Evolutionary conservation across 2,329 filamentous ascomycete species (phyloP).

Genomic region (Aureobasidium pullulans): DNA sequence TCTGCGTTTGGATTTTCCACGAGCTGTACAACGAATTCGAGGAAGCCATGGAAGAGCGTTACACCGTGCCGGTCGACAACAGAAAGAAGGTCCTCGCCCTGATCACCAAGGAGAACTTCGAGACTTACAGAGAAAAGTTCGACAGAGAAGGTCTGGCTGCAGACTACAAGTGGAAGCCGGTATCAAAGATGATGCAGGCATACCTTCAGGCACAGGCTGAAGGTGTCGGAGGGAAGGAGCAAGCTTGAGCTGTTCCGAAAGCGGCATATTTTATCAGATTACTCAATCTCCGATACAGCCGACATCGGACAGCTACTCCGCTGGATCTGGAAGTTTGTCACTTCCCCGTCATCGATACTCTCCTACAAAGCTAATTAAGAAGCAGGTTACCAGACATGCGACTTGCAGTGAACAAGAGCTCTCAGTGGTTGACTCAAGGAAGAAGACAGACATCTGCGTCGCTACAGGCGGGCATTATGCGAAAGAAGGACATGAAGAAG

Average conservation of each 20-base stretch:
- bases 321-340: not conserved
- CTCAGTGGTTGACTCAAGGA: too few species aligned
- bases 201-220: not conserved
- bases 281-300: not conserved
- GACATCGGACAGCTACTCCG: not conserved
- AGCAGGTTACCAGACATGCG: too few species aligned
- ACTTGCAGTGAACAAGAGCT: too few species aligned
- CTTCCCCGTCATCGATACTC: not conserved
- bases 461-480: too few species aligned
- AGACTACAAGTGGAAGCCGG: not conserved
- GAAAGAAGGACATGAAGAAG: too few species aligned
- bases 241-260: not conserved
- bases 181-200: not conserved
- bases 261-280: not conserved
- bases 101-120: not conserved
- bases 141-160: not conserved
- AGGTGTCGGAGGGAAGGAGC: not conserved
- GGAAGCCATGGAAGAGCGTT: too few species aligned
- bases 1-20: too few species aligned
- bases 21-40: too few species aligned
- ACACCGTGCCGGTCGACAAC: not conserved
- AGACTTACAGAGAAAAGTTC: not conserved
- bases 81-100: not conserved
- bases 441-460: too few species aligned
- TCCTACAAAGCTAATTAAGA: too few species aligned